Conservation (phyloP, 345 rosid species). For the Pugionium cornutum region DNA sequence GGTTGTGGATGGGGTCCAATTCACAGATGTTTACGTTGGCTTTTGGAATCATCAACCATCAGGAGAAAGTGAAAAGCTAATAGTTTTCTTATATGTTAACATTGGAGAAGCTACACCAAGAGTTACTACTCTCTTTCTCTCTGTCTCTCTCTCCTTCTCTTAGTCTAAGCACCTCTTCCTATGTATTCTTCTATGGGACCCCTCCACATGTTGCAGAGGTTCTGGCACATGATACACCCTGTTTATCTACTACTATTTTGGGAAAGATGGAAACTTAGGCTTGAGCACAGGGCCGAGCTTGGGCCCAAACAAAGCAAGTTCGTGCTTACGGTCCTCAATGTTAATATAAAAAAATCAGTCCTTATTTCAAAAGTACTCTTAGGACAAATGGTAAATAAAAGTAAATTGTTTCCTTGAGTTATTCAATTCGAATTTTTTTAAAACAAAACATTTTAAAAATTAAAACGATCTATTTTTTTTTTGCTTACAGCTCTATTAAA, state of each 20-base stretch:
- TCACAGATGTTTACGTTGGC: slow-evolving; percentile 23
- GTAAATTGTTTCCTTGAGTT: no score
- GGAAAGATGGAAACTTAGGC: slow-evolving; percentile 4
- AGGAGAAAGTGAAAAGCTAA: slow-evolving; percentile 11
- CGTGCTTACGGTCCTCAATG: no score
- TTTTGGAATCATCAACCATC: slow-evolving; percentile 40
- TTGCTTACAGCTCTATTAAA: no score
- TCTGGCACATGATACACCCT: slow-evolving; percentile 6
- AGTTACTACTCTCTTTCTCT: slow-evolving; percentile 14
- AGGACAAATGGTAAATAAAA: no score
- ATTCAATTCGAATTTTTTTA: no score
- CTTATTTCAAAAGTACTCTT: no score
- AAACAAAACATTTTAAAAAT: no score
- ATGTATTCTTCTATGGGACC: slow-evolving; percentile 14
- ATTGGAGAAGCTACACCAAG: slow-evolving; percentile 27
- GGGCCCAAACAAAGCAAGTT: no score
- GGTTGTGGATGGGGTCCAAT: slow-evolving; percentile 35
- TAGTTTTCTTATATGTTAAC: slow-evolving; percentile 11
- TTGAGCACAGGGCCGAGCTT: no score
- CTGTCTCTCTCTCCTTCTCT: neutral
- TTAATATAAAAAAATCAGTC: no score
- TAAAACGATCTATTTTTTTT: no score
- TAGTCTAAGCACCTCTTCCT: neutral
- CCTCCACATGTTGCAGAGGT: slow-evolving; percentile 27
- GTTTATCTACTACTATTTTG: neutral